Base-by-base conservation (phyloP, 768 basidiomycete genomes). In the Lentinus tigrinus region DNA sequence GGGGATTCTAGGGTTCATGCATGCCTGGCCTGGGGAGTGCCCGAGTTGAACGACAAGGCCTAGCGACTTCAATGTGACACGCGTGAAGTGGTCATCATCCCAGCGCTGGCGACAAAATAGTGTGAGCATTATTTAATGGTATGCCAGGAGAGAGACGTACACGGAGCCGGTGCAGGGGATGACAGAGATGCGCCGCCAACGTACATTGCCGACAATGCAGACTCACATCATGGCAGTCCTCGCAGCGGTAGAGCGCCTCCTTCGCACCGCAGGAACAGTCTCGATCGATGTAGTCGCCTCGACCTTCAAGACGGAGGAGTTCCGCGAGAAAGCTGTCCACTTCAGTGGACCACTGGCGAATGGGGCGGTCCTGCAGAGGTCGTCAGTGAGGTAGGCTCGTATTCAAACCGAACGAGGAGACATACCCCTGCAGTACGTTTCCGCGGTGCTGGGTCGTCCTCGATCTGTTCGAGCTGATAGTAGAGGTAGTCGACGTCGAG, bases 21-120 rank as follows among this genome's bases (percentile, higher is more conserved):
- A 70, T 2, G 10, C 1, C 3, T 54, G 48, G 10, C 61, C 60
- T 7, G 19, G 44, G 1, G 8, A n/a, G 44, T 74, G 70, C 5
- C 70, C 68, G 5, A 74, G 65, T 47, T 73, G 69, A 16, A 70
- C 21, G 3, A 46, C 8, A 4, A 69, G 44, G 10, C 69, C 71
- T 11, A 68, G 31, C 7, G 39, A 49, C 26, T 47, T 26, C 11
- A 72, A 59, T 3, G 49, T 54, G 0, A 53, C 26, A 24, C 26
- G 54, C n/a, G 16, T 17, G 21, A 42, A 42, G 17, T 42, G 40
- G 2, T 42, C 40, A 3, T 16, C 9, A 9, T 21, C n/a, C 40
- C 40, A 42, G 6, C n/a, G 9, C 40, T 42, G 40, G 17, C 17
- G 9, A 14, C 2, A 7, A 17, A 17, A 17, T 3, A 42, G 40